Evolutionary conservation across 1,284 basidiomycete species (phyloP), one percentile per base, ranked within the genome.

Genomic region (Kwoniella shivajii): DNA sequence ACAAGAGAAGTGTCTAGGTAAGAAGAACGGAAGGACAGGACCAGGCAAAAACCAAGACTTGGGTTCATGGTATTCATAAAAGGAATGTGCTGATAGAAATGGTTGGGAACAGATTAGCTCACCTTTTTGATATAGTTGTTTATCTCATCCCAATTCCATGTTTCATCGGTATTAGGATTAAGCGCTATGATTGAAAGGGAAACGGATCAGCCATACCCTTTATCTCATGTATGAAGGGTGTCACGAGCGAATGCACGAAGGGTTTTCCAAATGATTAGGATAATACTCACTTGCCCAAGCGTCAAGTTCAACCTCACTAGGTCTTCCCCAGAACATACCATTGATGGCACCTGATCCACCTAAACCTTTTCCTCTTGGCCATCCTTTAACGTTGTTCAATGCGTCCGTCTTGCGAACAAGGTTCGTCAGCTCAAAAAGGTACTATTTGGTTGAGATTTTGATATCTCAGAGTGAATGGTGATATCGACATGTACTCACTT

Each of bases 331-430:
- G 77, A 88, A 89, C 76, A 88, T 80, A 54, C 86, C 88, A 75
- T 89, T 89, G 57, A 88, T 81, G 6, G 87, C 85, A 36, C 83
- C 71, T 14, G 74, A 87, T 18, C 88, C 88, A 50, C 88, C 88
- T 22, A 89, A 82, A 26, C 86, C 80, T 79, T 88, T 84, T 16
- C 84, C 84, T 57, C 86, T 80, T 0, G 86, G 83, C 85, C 86
- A 88, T 4, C 47, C 48, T 56, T 70, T 72, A n/a, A n/a, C n/a
- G n/a, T n/a, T n/a, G n/a, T n/a, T n/a, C n/a, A n/a, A n/a, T n/a
- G n/a, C n/a, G n/a, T n/a, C n/a, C n/a, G n/a, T n/a, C n/a, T n/a
- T n/a, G n/a, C n/a, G n/a, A n/a, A n/a, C n/a, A n/a, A n/a, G n/a
- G n/a, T n/a, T n/a, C n/a, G n/a, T n/a, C n/a, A n/a, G n/a, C n/a